Evolutionary conservation across 2,329 filamentous ascomycete genomes (phyloP).

Genomic region (Colletotrichum lupini): DNA sequence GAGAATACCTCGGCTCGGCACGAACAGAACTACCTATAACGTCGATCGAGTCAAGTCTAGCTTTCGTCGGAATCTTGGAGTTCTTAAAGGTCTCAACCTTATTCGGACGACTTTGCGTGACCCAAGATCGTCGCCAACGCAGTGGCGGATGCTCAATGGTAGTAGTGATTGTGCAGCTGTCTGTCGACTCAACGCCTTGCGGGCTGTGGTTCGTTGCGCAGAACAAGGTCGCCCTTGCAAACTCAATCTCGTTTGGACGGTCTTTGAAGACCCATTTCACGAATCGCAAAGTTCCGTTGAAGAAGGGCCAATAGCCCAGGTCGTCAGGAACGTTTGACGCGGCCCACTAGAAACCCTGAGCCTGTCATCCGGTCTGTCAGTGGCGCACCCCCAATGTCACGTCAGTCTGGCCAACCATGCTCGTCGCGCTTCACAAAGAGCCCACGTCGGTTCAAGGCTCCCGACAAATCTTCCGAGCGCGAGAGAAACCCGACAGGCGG

Average conservation of each 20-base stretch:
- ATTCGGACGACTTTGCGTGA: conserved; percentile 23
- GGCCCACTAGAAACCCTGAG: conserved; percentile 21
- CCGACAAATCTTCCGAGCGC: conserved; percentile 28
- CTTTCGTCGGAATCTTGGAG: not conserved
- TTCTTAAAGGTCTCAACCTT: conserved; percentile 21
- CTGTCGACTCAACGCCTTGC: not conserved
- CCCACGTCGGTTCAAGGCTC: conserved; percentile 16
- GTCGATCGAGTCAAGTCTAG: not conserved
- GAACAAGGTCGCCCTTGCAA: conserved; percentile 29
- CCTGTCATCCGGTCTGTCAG: conserved; percentile 23
- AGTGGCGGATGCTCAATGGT: not conserved
- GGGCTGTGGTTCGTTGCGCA: conserved; percentile 11
- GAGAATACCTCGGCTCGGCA: not conserved
- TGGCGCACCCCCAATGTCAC: conserved; percentile 29
- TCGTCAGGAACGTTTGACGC: conserved; percentile 6
- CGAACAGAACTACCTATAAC: no score
- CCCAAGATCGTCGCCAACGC: not conserved
- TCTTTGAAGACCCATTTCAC: conserved; percentile 18
- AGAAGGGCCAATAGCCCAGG: conserved; percentile 23
- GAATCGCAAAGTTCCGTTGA: conserved; percentile 28
- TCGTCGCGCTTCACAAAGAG: not conserved
- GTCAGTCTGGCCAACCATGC: conserved; percentile 22
- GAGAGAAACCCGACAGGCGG: not conserved
- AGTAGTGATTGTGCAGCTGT: not conserved
- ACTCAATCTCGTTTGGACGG: conserved; percentile 34